Conservation (phyloP, 805 yeast species). For the Ogataea allantospora region DNA sequence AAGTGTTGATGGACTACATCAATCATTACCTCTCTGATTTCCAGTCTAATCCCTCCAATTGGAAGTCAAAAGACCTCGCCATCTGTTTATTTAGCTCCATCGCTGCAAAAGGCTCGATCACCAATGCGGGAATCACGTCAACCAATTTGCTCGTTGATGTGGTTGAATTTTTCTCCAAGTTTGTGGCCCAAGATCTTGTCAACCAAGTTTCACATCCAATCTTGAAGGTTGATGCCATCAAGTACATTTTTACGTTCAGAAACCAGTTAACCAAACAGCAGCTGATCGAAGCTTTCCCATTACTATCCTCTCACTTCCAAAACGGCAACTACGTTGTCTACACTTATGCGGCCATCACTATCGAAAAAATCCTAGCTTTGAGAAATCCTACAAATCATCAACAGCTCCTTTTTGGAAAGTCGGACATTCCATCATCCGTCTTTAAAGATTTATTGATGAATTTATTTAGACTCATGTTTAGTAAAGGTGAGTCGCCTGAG, state of each 20-base stretch:
- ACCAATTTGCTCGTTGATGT: conserved; percentile 85
- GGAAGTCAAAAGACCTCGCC: conserved; percentile 89
- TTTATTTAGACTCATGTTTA: conserved; percentile 64
- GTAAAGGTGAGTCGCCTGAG: conserved; percentile 68
- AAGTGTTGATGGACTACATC: conserved; percentile 70
- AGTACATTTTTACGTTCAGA: conserved; percentile 84
- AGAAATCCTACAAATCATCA: conserved; percentile 57
- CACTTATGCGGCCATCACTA: conserved; percentile 90
- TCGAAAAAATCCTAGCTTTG: conserved; percentile 82
- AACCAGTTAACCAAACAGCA: conserved; percentile 90
- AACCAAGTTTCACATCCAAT: conserved; percentile 63
- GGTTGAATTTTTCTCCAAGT: conserved; percentile 75
- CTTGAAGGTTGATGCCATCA: conserved; percentile 87
- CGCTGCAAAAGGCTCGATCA: conserved; percentile 88
- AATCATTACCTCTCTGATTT: conserved; percentile 59
- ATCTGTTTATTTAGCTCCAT: conserved; percentile 81
- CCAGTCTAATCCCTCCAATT: conserved; percentile 45
- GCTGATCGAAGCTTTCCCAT: conserved; percentile 73
- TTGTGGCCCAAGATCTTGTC: conserved; percentile 82
- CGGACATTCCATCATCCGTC: conserved; percentile 63
- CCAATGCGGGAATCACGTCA: conserved; percentile 81
- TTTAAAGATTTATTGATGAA: conserved; percentile 60
- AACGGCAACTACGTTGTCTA: conserved; percentile 76
- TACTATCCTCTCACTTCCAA: conserved; percentile 67
- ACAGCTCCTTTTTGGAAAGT: conserved; percentile 63